phyloP scores from a whole-genome alignment of 78 protist genomes.

The Pigoraptor vietnamica region DNA sequence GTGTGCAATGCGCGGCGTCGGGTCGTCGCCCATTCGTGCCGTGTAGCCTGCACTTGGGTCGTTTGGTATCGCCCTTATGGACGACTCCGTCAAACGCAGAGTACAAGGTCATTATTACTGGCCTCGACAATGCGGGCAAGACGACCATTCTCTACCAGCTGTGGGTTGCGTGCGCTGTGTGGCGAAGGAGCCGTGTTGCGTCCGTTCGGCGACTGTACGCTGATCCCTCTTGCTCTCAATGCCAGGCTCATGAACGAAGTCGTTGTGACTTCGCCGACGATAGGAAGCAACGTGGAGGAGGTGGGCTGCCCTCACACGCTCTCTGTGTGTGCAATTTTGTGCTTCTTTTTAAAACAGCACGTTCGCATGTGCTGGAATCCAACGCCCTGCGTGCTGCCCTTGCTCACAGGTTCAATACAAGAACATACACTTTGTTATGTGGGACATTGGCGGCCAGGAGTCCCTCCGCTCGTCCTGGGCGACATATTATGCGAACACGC shows the following conservation, averaged over 20 bases:
- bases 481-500: slow-evolving; percentile 64
- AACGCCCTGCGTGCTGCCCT: neutral
- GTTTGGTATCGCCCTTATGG: too few relatives aligned
- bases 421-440: slow-evolving; percentile 66
- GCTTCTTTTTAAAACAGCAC: neutral
- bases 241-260: slow-evolving; percentile 53
- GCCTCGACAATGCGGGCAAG: slow-evolving; percentile 80
- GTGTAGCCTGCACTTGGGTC: neutral
- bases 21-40: neutral
- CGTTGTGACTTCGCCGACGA: slow-evolving; percentile 79
- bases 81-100: neutral
- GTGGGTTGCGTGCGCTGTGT: too few relatives aligned
- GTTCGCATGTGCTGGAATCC: neutral
- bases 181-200: too few relatives aligned
- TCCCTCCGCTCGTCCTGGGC: slow-evolving; percentile 62
- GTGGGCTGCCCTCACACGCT: neutral
- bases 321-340: neutral
- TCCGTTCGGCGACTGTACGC: too few relatives aligned
- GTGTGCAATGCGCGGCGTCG: too few relatives aligned
- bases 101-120: slow-evolving; percentile 66
- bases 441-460: slow-evolving; percentile 82
- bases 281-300: slow-evolving; percentile 83
- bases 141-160: slow-evolving; percentile 74
- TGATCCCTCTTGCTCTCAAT: too few relatives aligned
- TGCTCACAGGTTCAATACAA: slow-evolving; percentile 37